phyloP scores from a whole-genome alignment of 805 yeast genomes.

The Ogataea glucozyma region DNA sequence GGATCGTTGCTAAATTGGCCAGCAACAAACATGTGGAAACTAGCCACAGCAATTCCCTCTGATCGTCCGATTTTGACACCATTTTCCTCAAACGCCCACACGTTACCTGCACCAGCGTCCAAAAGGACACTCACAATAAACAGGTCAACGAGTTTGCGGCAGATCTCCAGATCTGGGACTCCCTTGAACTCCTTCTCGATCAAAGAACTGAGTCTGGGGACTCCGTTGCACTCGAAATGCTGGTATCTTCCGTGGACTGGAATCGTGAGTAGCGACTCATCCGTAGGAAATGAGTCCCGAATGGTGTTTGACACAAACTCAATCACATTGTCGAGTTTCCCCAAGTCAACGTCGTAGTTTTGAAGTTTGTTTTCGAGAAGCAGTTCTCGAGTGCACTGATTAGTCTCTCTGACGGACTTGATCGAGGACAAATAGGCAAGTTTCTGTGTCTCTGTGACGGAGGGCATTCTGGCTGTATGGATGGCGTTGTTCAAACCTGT shows the following conservation, averaged over 20 bases:
- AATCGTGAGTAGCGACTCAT: slow-evolving; percentile 41
- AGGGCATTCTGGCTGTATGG: slow-evolving; percentile 8
- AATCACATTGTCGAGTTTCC: slow-evolving; percentile 43
- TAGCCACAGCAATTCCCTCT: slow-evolving; percentile 67
- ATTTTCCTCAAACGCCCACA: slow-evolving; percentile 51
- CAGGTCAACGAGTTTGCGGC: slow-evolving; percentile 56
- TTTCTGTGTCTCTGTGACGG: slow-evolving; percentile 13
- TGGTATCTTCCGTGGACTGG: slow-evolving; percentile 74
- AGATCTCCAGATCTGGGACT: slow-evolving; percentile 42
- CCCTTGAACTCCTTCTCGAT: slow-evolving; percentile 39
- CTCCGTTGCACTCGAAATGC: slow-evolving; percentile 57
- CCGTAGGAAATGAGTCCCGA: slow-evolving; percentile 44
- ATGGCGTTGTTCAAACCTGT: no score
- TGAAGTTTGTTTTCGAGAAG: slow-evolving; percentile 39
- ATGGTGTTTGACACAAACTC: slow-evolving; percentile 48
- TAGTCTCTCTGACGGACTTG: slow-evolving; percentile 55
- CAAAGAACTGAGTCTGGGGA: slow-evolving; percentile 44
- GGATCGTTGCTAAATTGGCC: slow-evolving; percentile 44
- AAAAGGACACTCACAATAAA: slow-evolving; percentile 60
- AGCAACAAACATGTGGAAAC: slow-evolving; percentile 51
- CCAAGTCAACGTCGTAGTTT: slow-evolving; percentile 48
- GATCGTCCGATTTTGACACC: slow-evolving; percentile 44
- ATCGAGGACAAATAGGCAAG: slow-evolving; percentile 47
- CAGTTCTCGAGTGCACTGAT: slow-evolving; percentile 43
- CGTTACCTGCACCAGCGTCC: slow-evolving; percentile 70